These are phyloP conservation scores for Aaosphaeria pasadenensis DNA, from an alignment of 2,329 filamentous ascomycete species.

Conservation along the genomic window DNA sequence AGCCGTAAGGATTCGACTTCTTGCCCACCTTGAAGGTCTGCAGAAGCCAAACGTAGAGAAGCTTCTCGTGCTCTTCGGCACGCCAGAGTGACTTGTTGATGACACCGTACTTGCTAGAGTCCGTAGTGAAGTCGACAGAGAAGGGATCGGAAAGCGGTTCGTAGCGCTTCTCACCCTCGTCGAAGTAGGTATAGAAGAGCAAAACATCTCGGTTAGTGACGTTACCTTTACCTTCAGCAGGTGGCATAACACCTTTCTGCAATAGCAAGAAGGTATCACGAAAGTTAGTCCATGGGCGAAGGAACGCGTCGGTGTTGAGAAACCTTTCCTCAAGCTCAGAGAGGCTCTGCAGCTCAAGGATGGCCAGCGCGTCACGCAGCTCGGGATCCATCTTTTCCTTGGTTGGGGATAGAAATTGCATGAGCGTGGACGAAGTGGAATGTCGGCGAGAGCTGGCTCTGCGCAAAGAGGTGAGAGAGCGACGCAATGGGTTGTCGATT, in stretches of 20 bases:
- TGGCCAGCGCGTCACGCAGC: conserved; percentile 13
- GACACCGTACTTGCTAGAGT: conserved; percentile 9
- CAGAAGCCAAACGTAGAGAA: conserved; percentile 30
- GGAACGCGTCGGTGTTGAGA: conserved; percentile 25
- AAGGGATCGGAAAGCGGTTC: conserved; percentile 18
- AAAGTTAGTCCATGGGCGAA: conserved; percentile 28
- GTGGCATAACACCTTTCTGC: conserved; percentile 7
- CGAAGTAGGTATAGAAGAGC: conserved; percentile 31
- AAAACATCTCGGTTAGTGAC: conserved; percentile 23
- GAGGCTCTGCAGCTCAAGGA: conserved; percentile 17
- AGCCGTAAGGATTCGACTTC: conserved; percentile 17
- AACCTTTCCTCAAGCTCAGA: conserved; percentile 25
- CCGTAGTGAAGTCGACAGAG: conserved; percentile 8
- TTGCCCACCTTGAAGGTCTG: conserved; percentile 33
- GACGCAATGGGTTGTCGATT: too few relatives aligned
- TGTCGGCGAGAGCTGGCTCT: background rate
- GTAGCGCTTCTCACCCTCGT: conserved; percentile 23
- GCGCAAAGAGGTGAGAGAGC: background rate
- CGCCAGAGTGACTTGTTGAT: conserved; percentile 28
- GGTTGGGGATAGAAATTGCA: background rate
- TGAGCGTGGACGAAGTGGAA: background rate
- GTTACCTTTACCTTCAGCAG: background rate
- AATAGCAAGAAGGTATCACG: conserved; percentile 26
- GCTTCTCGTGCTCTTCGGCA: conserved; percentile 27
- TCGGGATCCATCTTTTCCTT: background rate